Evolutionary conservation across 2,329 filamentous ascomycete genomes (phyloP), one percentile per base, ranked within the genome.

Genomic region (Xenoacremonium recifei): DNA sequence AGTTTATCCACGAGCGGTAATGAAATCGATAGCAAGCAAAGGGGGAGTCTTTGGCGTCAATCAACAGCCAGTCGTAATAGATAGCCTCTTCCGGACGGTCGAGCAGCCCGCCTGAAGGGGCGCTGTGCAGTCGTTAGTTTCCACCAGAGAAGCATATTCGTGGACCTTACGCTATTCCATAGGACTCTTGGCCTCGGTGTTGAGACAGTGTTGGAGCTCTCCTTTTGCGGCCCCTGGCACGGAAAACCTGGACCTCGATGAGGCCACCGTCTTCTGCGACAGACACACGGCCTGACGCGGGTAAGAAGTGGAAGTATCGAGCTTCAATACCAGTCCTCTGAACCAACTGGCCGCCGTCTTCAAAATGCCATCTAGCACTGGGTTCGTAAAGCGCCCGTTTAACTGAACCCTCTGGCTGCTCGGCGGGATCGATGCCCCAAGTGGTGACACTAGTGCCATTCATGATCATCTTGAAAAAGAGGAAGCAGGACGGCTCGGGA

Each of bases 401-500:
- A 30, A 75, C 66, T 29, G 64, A 65, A 6, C 74, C 71, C 6
- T 55, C 53, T 3, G 55, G 51, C 35, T 58, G 59, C 4, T 47
- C 51, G 12, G 52, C 53, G 13, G 70, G 58, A 41, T 76, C 65
- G 16, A 72, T 65, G 3, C 78, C 77, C 71, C 76, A 82, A 3
- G 71, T 73, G 3, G 72, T 65, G n/a, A 75, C 62, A 15, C 69
- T 66, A 13, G 71, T 68, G 13, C 76, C 76, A 47, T 82, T 81
- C 55, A 81, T 69, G 41, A 66, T 66, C 39, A 81, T 59, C 51
- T 76, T 79, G 61, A 81, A 81, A 59, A 74, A 77, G 9, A 79
- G 56, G 47, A 69, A 72, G 39, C 55, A 61, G 29, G 66, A 60
- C 15, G 56, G 64, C 3, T 54, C 50, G 1, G 62, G 62, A 2